These are phyloP conservation scores for Maudiozyma humilis DNA, from an alignment of 1,139 yeast species.

Conservation along the genomic window DNA sequence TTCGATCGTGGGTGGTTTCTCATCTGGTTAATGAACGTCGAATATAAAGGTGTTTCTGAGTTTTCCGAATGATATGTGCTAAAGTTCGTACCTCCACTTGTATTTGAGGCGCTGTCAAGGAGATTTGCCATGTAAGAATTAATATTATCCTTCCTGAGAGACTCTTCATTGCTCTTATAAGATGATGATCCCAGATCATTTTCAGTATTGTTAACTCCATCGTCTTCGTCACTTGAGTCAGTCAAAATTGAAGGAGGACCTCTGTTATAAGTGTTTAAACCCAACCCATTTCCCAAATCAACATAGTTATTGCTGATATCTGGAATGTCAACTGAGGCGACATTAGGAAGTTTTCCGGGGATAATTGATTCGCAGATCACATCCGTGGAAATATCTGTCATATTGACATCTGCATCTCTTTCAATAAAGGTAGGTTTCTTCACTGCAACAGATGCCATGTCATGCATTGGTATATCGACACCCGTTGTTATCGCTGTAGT, in stretches of 20 bases:
- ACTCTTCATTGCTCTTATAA: slow-evolving; percentile 6
- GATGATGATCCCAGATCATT: slow-evolving; percentile 5
- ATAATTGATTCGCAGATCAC: not conserved
- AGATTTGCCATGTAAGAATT: slow-evolving; percentile 26
- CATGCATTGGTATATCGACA: not conserved
- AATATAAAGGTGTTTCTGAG: slow-evolving; percentile 2
- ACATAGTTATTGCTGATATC: slow-evolving; percentile 15
- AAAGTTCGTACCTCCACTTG: slow-evolving; percentile 4
- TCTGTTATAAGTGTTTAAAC: slow-evolving; percentile 24
- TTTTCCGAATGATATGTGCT: slow-evolving; percentile 3
- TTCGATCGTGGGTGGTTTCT: not conserved
- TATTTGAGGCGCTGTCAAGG: slow-evolving; percentile 17
- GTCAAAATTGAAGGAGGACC: slow-evolving; percentile 30
- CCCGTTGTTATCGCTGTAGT: not conserved
- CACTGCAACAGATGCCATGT: not conserved
- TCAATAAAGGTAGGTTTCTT: not conserved
- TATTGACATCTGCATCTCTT: not conserved
- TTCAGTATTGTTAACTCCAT: slow-evolving; percentile 14
- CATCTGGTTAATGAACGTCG: not conserved
- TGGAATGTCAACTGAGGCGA: not conserved
- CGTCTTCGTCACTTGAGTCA: slow-evolving; percentile 19
- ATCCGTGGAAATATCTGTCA: not conserved
- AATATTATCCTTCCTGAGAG: slow-evolving; percentile 10
- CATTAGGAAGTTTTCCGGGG: not conserved
- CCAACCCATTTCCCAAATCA: slow-evolving; percentile 31